Evolutionary conservation across 345 rosid genomes (phyloP).

Genomic region (Leavenworthia alabamica): DNA sequence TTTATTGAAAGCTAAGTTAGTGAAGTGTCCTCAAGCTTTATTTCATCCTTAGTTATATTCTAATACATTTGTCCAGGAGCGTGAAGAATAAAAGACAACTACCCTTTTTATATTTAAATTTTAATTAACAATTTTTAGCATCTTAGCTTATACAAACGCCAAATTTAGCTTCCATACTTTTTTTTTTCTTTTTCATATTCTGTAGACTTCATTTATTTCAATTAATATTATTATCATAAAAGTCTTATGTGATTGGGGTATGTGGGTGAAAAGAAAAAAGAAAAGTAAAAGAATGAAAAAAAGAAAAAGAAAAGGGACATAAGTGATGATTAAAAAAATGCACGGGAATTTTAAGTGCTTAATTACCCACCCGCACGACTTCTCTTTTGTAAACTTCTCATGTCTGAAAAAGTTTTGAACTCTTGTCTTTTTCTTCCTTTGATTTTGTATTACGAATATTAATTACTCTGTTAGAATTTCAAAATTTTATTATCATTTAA

Average conservation of each 20-base stretch:
- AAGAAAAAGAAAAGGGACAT: neutral
- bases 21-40: slow-evolving; percentile 29
- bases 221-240: neutral
- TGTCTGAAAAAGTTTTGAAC: slow-evolving; percentile 12
- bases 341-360: slow-evolving; percentile 39
- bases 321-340: slow-evolving; percentile 36
- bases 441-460: slow-evolving; percentile 13
- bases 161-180: slow-evolving; percentile 20
- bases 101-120: neutral
- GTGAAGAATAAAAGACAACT: slow-evolving; percentile 20
- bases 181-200: neutral
- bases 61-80: slow-evolving; percentile 22
- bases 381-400: slow-evolving; percentile 5
- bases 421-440: slow-evolving; percentile 6
- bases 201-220: slow-evolving; percentile 3
- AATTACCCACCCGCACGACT: slow-evolving; percentile 40
- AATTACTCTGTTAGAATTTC: neutral
- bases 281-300: slow-evolving; percentile 1
- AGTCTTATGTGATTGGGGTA: slow-evolving; percentile 24
- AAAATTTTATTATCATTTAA: neutral
- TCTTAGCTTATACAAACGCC: slow-evolving; percentile 18
- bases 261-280: slow-evolving; percentile 24
- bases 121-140: neutral
- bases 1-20: slow-evolving; percentile 31
- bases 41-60: neutral